Conservation (phyloP, 2,329 filamentous ascomycete species). For the Exserohilum rostratum region DNA sequence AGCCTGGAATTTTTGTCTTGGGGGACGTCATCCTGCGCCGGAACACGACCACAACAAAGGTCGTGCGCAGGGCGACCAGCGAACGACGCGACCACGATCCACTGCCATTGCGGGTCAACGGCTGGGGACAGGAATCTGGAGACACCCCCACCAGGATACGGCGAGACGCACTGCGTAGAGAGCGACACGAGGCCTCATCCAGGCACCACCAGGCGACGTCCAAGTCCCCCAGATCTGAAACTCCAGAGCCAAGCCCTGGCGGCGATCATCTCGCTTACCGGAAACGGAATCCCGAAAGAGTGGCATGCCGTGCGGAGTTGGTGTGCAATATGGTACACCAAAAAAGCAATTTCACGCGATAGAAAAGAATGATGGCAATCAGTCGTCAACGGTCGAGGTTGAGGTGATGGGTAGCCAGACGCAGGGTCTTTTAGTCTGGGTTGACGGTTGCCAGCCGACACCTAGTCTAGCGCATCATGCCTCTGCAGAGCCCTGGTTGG, state of each 20-base stretch:
- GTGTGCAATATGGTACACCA: too few species aligned
- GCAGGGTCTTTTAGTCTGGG: background rate
- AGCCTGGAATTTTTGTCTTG: slow-evolving; percentile 29
- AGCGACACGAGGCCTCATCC: background rate
- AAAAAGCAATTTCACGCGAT: too few species aligned
- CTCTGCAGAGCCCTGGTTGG: too few species aligned
- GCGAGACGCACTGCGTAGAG: slow-evolving; percentile 1
- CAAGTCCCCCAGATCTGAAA: background rate
- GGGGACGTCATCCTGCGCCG: slow-evolving; percentile 30
- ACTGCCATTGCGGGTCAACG: background rate
- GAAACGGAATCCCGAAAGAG: background rate
- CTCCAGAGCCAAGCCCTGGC: background rate
- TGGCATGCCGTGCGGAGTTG: too few species aligned
- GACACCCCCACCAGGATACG: background rate
- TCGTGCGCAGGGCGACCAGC: background rate
- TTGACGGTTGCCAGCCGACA: background rate
- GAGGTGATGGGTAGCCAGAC: background rate
- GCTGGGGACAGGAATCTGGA: background rate
- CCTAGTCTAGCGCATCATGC: too few species aligned
- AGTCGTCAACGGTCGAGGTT: background rate
- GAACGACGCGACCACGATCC: background rate
- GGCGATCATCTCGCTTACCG: slow-evolving; percentile 1
- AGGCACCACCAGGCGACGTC: slow-evolving; percentile 2
- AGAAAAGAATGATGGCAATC: too few species aligned
- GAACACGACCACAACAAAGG: slow-evolving; percentile 9